A percentile compares a stretch with the other conserved stretches of the same genome.
phyloP scores from a whole-genome alignment of 495 filamentous ascomycete genomes.

The Podospora didyma region DNA sequence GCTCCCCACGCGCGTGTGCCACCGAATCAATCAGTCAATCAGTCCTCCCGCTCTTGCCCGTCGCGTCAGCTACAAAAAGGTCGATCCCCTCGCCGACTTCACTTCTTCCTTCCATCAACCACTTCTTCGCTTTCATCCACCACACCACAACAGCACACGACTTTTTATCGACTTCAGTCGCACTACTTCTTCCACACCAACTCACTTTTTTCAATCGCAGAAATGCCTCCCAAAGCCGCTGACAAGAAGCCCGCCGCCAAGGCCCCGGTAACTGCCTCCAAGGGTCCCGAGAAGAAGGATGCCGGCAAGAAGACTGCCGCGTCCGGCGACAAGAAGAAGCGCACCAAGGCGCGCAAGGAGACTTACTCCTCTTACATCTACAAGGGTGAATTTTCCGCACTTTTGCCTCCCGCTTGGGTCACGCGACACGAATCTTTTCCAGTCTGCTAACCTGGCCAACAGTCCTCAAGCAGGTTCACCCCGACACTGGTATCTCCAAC shows the following conservation, averaged over 20 bases:
- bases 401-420: background rate
- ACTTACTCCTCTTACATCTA: conserved; percentile 99
- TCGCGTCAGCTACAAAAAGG: conserved; percentile 51
- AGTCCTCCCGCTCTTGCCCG: conserved; percentile 35
- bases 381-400: conserved; percentile 70
- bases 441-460: conserved; percentile 14
- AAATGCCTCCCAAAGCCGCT: conserved; percentile 93
- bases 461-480: conserved; percentile 99
- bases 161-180: conserved; percentile 22
- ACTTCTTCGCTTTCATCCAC: conserved; percentile 40
- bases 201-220: conserved; percentile 37
- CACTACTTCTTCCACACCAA: conserved; percentile 29
- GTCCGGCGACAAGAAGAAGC: conserved; percentile 99
- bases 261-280: conserved; percentile 76
- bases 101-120: conserved; percentile 37
- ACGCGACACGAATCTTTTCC: conserved; percentile 4
- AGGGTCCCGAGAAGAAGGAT: conserved; percentile 94
- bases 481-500: conserved; percentile 99
- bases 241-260: conserved; percentile 99
- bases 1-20: conserved; percentile 20
- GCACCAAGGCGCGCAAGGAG: conserved; percentile 99
- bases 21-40: conserved; percentile 46
- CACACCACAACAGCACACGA: conserved; percentile 14
- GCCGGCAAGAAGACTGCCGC: conserved; percentile 99
- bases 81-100: conserved; percentile 42